Percentiles rank a stretch among this genome's conserved stretches.
Conservation (phyloP, 129 eudicot species). For the Helichrysum umbraculigerum region DNA sequence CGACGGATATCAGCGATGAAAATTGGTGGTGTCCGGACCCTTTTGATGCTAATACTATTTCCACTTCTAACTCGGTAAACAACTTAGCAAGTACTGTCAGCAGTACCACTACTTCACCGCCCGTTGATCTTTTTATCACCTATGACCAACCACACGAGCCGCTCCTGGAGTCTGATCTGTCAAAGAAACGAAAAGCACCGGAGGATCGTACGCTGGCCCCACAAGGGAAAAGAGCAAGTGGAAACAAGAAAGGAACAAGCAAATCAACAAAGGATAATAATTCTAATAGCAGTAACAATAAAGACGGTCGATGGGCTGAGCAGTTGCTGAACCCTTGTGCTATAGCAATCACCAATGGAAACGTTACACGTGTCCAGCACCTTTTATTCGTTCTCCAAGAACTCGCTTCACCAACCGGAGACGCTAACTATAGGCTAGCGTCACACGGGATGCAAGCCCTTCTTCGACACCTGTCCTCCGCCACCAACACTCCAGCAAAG, state of each 20-base stretch:
- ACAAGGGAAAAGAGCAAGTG: conserved; percentile 42
- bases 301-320: conserved; percentile 86
- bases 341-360: conserved; percentile 55
- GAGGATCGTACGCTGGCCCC: conserved; percentile 27
- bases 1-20: conserved; percentile 43
- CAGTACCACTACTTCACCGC: conserved; percentile 41
- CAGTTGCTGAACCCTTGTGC: conserved; percentile 89
- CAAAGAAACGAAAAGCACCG: conserved; percentile 59
- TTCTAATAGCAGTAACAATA: conserved; percentile 36
- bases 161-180: conserved; percentile 26
- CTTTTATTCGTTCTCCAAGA: conserved; percentile 69
- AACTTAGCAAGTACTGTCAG: conserved; percentile 29
- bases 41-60: conserved; percentile 31
- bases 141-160: conserved; percentile 28
- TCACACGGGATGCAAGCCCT: conserved; percentile 73
- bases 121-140: conserved; percentile 22
- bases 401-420: conserved; percentile 72
- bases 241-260: conserved; percentile 45
- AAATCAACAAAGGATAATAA: conserved; percentile 39
- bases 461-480: conserved; percentile 55
- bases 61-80: conserved; percentile 33
- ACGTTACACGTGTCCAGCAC: conserved; percentile 71
- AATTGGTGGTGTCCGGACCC: conserved; percentile 59
- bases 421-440: conserved; percentile 77
- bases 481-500: conserved; percentile 34